Evolutionary conservation across 768 basidiomycete species (phyloP).

Genomic region (Sistotremastrum suecicum): DNA sequence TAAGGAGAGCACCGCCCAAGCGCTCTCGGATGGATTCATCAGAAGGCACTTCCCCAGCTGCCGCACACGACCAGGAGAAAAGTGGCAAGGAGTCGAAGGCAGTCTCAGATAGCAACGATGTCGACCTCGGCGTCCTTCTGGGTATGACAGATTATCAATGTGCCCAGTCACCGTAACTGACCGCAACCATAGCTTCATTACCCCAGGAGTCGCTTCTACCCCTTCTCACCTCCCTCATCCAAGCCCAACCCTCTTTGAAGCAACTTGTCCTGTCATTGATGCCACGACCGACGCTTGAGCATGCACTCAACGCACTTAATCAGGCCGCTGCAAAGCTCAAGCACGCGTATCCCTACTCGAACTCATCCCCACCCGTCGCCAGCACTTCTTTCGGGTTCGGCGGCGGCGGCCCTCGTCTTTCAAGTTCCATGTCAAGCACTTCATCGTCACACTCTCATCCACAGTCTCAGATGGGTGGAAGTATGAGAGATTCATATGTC

Average conservation of each 20-base stretch:
- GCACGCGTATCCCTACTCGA: constrained; percentile 77
- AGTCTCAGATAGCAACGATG: constrained; percentile 38
- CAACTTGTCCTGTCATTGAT: constrained; percentile 60
- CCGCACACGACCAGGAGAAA: constrained; percentile 19
- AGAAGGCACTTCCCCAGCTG: constrained; percentile 11
- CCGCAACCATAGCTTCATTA: constrained; percentile 44
- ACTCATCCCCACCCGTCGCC: constrained; percentile 15
- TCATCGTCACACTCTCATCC: constrained; percentile 2
- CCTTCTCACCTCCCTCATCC: constrained; percentile 53
- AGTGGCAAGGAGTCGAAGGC: constrained; percentile 36
- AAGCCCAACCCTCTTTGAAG: constrained; percentile 57
- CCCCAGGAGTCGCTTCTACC: constrained; percentile 67
- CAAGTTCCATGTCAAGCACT: constrained; percentile 11
- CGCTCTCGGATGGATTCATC: constrained; percentile 31
- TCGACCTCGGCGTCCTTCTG: constrained; percentile 68
- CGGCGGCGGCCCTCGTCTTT: constrained; percentile 11
- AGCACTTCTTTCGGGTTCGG: constrained; percentile 22
- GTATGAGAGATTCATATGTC: constrained; percentile 75
- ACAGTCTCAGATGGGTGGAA: constrained; percentile 19
- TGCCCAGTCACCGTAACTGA: neutral
- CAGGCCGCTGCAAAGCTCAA: constrained; percentile 59
- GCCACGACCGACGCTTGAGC: constrained; percentile 72
- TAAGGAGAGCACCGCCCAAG: constrained; percentile 56
- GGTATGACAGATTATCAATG: constrained; percentile 30
- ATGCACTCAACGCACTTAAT: constrained; percentile 52